Conservation (phyloP, 1,284 basidiomycete genomes). For the Phlebopus sp. region DNA sequence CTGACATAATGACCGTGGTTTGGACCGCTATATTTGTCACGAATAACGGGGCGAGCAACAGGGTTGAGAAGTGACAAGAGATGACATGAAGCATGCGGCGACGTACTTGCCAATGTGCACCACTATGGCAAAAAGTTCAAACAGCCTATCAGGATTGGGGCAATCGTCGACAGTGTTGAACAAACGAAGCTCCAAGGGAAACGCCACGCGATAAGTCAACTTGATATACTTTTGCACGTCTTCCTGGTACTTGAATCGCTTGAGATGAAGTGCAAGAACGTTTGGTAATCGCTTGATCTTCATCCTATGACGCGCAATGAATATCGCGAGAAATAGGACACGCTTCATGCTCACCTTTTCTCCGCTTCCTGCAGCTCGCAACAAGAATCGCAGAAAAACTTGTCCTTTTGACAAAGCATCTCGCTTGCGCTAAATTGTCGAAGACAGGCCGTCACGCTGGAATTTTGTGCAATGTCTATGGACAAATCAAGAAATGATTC, state of each 20-base stretch:
- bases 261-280: constrained; percentile 91
- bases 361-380: constrained; percentile 97
- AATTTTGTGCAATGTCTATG: constrained; percentile 97
- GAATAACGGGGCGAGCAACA: constrained; percentile 10
- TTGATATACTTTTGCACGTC: constrained; percentile 88
- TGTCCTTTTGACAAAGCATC: constrained; percentile 97
- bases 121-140: constrained; percentile 93
- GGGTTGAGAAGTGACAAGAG: constrained; percentile 13
- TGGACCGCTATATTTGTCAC: constrained; percentile 64
- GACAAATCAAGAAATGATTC: constrained; percentile 96
- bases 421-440: constrained; percentile 96
- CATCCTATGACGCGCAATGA: constrained; percentile 62
- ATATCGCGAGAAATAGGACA: constrained; percentile 3
- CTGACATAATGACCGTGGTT: constrained; percentile 98
- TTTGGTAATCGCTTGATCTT: constrained; percentile 97
- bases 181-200: constrained; percentile 89
- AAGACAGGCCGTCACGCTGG: constrained; percentile 92
- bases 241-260: constrained; percentile 98
- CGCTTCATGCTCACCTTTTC: constrained; percentile 63
- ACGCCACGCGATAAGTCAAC: constrained; percentile 93
- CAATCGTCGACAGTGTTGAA: constrained; percentile 98
- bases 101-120: constrained; percentile 96
- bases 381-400: constrained; percentile 98
- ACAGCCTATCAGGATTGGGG: constrained; percentile 84
- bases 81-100: constrained; percentile 4